Evolutionary conservation across 305 asterid genomes (phyloP), one percentile per base, ranked within the genome.

Genomic region (Withania somnifera): DNA sequence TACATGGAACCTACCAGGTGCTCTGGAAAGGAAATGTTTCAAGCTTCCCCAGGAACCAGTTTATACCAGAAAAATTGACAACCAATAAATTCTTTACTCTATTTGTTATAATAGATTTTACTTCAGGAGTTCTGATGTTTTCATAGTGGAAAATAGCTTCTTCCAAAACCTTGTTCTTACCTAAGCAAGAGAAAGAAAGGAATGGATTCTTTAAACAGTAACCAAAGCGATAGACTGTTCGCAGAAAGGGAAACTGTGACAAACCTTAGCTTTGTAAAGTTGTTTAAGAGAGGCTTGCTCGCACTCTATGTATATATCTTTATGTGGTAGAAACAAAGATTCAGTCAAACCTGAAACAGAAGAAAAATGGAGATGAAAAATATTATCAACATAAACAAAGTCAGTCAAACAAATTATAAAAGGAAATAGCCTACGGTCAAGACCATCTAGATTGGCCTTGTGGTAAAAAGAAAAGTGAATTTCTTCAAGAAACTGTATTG

Each of bases 221-320:
- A 47, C 60, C 28, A 9, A 45, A 17, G 61, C 28, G 45, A 75
- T 17, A 26, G 61, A 50, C 28, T 17, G 28, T 75, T 75, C 45
- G n/a, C n/a, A 75, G 38, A 75, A n/a, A 20, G 80, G 15, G 28
- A 28, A 75, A 50, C 45, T 9, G 45, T 28, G 61, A 32, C 82
- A 76, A 51, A 95, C 99, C 98, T 94, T 94, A 73, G 94, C 87
- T 86, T 89, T 95, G 85, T 91, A 94, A 81, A 95, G 92, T 90
- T 95, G 99, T 82, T 87, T 89, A 73, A 94, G 97, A 85, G 99
- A 93, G 82, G 99, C 91, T 88, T 92, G 99, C 84, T 95, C 99
- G 60, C 88, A 94, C 88, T 95, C 99, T 22, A 91, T 88, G 86
- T 95, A 94, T 82, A 90, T 90, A 85, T 95, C 99, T 87, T 90